A percentile compares a stretch with the other conserved stretches of the same genome.
These are phyloP conservation scores for Helicostylum pulchrum DNA, from an alignment of 192 early-diverging fungal species.

Conservation along the genomic window DNA sequence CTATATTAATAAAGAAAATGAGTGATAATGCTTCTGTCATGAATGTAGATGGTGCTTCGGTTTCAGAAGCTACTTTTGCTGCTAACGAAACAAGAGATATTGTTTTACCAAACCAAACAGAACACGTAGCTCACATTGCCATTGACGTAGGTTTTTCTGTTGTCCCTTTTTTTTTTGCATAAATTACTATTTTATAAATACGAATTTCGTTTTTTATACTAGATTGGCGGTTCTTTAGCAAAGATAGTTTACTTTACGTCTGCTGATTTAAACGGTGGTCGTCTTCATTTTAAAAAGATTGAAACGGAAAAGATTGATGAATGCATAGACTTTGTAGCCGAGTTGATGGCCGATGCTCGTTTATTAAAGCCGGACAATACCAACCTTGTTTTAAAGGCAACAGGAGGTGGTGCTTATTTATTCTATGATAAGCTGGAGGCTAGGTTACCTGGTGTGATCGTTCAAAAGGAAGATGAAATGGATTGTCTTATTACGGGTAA, in stretches of 20 bases:
- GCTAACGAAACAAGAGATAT: conserved; percentile 74
- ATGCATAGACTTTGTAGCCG: conserved; percentile 79
- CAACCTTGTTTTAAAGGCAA: conserved; percentile 70
- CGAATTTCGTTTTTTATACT: not conserved
- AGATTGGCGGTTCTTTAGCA: conserved; percentile 73
- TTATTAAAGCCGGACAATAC: conserved; percentile 26
- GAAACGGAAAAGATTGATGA: conserved; percentile 91
- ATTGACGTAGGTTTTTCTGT: conserved; percentile 67
- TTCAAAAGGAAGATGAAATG: conserved; percentile 93
- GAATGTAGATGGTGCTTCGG: conserved; percentile 51
- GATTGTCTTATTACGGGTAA: conserved; percentile 73
- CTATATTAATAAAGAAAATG: not conserved
- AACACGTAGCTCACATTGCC: conserved; percentile 83
- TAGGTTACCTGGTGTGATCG: conserved; percentile 53
- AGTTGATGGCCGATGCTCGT: conserved; percentile 51
- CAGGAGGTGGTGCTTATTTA: conserved; percentile 85
- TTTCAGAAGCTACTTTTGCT: conserved; percentile 47
- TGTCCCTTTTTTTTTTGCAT: not conserved
- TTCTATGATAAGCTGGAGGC: conserved; percentile 59
- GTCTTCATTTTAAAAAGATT: conserved; percentile 90
- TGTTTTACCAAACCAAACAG: conserved; percentile 80
- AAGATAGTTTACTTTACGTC: conserved; percentile 75
- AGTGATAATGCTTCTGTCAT: conserved; percentile 33
- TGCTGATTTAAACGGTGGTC: conserved; percentile 61
- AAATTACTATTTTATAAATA: not conserved